Evolutionary conservation across 345 rosid species (phyloP), one percentile per base, ranked within the genome.

Genomic region (Conringia planisiliqua): DNA sequence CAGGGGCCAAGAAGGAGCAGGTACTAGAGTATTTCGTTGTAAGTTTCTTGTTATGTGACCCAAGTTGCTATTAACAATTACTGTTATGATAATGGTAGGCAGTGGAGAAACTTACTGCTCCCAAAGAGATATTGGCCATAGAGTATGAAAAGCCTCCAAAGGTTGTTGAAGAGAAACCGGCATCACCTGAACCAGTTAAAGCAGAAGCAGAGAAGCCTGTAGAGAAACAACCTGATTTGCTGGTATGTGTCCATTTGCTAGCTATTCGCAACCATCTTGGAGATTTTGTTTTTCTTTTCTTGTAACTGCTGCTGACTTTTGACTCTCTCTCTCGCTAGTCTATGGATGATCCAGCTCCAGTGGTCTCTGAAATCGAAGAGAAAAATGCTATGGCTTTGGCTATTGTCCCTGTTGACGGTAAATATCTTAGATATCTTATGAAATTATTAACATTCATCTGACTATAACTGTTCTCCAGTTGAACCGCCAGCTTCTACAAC

Each of bases 331-430:
- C 3, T 10, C 42, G 13, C 35, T 69, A 92, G 99, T 85, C 84
- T 61, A 81, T 95, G 90, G 83, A 86, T 70, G 91, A 95, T 83
- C 90, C 91, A 70, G 73, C 61, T 79, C 92, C 94, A 40, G 78
- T 70, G 62, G 89, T 86, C 39, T 86, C 97, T 67, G 91, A 87
- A 59, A 78, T 88, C 12, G 90, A 92, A 43, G 90, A 92, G 77
- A 92, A 86, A 82, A 95, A 89, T 87, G 90, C 97, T 48, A 77
- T 90, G 79, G 97, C 97, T 74, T 82, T 95, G 86, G 97, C 99
- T 44, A 92, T 92, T 74, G 89, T 95, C 73, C 91, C 99, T 16
- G 88, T 83, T 79, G 65, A 1, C 10, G 88, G 99, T 95, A 82
- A 74, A n/a, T n/a, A n/a, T n/a, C n/a, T n/a, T n/a, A n/a, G n/a